Evolutionary conservation across 1,139 yeast genomes (phyloP).

Genomic region (Lizanozyma gosingica): DNA sequence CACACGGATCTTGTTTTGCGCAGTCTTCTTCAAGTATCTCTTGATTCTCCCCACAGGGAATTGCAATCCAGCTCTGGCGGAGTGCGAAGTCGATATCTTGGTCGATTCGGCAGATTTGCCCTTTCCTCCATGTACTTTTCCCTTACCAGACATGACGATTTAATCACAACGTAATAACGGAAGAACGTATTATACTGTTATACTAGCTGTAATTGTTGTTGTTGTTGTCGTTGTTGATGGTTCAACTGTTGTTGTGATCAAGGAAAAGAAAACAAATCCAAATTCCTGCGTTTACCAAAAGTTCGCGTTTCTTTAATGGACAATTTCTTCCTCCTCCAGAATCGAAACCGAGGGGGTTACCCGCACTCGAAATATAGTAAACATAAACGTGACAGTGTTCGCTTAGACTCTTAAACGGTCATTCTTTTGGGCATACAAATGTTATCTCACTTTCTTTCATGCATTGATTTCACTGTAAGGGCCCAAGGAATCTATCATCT

Average conservation of each 20-base stretch:
- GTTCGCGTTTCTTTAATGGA: background rate
- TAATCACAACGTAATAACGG: too few species aligned
- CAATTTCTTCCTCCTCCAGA: background rate
- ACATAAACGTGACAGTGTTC: too few species aligned
- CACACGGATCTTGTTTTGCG: slow-evolving; percentile 90
- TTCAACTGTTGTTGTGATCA: background rate
- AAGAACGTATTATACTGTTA: too few species aligned
- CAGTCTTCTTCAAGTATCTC: slow-evolving; percentile 85
- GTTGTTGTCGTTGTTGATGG: background rate
- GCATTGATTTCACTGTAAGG: slow-evolving; percentile 34
- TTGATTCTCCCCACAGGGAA: slow-evolving; percentile 99
- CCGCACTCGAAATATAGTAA: too few species aligned
- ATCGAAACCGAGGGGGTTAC: background rate
- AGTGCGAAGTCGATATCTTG: slow-evolving; percentile 71
- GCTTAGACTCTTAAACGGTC: too few species aligned
- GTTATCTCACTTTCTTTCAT: slow-evolving; percentile 9
- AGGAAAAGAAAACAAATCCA: background rate
- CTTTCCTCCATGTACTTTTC: slow-evolving; percentile 95
- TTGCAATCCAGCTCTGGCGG: slow-evolving; percentile 95
- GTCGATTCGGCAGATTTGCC: slow-evolving; percentile 76
- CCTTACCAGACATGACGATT: slow-evolving; percentile 16
- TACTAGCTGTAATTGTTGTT: background rate
- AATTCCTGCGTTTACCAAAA: background rate
- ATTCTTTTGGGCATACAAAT: background rate
- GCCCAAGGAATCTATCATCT: slow-evolving; percentile 36